These are phyloP conservation scores for Fusarium abutilonis DNA, from an alignment of 2,329 filamentous ascomycete species.

Conservation along the genomic window DNA sequence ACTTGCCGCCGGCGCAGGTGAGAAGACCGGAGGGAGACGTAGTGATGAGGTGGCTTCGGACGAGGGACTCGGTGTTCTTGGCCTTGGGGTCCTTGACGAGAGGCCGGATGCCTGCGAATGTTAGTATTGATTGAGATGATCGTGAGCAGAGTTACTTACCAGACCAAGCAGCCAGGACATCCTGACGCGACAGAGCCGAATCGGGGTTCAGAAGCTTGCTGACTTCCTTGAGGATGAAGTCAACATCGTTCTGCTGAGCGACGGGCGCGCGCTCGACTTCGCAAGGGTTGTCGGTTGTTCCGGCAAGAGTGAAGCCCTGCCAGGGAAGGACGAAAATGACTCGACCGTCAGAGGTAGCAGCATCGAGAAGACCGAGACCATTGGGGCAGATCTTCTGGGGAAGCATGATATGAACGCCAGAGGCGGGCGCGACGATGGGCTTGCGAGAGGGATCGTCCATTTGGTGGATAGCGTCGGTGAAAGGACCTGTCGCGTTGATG, in stretches of 20 bases:
- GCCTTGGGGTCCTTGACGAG: constrained; percentile 84
- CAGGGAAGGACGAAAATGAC: constrained; percentile 90
- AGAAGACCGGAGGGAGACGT: constrained; percentile 78
- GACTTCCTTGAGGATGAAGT: constrained; percentile 84
- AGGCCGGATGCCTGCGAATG: constrained; percentile 69
- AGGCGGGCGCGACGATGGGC: constrained; percentile 81
- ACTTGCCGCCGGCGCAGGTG: constrained; percentile 85
- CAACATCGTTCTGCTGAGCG: constrained; percentile 79
- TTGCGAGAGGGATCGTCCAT: constrained; percentile 76
- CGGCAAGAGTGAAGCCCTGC: constrained; percentile 87
- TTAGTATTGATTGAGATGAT: constrained; percentile 26
- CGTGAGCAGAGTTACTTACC: constrained; percentile 56
- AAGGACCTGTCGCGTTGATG: constrained; percentile 86
- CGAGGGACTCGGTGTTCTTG: constrained; percentile 82
- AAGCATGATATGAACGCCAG: constrained; percentile 84
- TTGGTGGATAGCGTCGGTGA: constrained; percentile 81
- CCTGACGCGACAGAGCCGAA: constrained; percentile 76
- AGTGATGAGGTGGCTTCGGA: constrained; percentile 82
- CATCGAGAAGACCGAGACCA: constrained; percentile 85
- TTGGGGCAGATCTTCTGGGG: constrained; percentile 81
- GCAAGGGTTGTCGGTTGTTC: constrained; percentile 81
- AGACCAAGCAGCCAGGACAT: constrained; percentile 84
- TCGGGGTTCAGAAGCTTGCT: constrained; percentile 79
- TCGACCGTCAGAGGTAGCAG: constrained; percentile 80
- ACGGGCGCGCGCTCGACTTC: constrained; percentile 74